Conservation (phyloP, 1,284 basidiomycete genomes). For the Cryptococcus wingfieldii region DNA sequence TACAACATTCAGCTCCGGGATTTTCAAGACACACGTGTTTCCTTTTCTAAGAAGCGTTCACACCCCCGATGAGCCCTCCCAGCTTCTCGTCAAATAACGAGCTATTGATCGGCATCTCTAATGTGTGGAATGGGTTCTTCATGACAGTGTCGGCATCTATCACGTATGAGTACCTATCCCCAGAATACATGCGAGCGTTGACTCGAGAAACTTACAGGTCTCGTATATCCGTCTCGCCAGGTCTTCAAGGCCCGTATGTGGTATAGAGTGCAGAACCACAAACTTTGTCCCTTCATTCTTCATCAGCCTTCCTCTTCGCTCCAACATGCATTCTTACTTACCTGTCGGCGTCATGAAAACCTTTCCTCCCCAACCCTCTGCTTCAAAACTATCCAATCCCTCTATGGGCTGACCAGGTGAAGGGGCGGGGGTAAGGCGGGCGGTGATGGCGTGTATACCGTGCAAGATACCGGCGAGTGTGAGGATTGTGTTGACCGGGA, state of each 20-base stretch:
- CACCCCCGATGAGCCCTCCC: constrained; percentile 37
- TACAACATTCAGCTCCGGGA: background rate
- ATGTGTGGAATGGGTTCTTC: constrained; percentile 99
- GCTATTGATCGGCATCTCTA: constrained; percentile 95
- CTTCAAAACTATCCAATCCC: constrained; percentile 89
- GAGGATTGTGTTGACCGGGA: constrained; percentile 95
- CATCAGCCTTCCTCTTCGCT: background rate
- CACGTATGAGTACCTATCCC: too few relatives aligned
- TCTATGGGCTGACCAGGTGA: constrained; percentile 11
- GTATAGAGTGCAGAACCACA: constrained; percentile 74
- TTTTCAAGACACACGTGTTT: background rate
- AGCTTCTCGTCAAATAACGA: constrained; percentile 76
- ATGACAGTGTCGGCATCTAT: constrained; percentile 76
- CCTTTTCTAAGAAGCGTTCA: constrained; percentile 16
- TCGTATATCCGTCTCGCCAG: constrained; percentile 80
- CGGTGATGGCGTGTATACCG: constrained; percentile 96
- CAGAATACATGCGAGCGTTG: too few relatives aligned
- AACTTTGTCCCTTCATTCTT: constrained; percentile 69
- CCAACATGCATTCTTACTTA: constrained; percentile 48
- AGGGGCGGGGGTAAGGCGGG: constrained; percentile 73
- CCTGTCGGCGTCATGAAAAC: constrained; percentile 83
- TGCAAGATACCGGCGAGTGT: constrained; percentile 95
- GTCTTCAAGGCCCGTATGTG: constrained; percentile 58
- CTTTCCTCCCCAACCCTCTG: constrained; percentile 60
- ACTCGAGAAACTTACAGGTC: constrained; percentile 56